Evolutionary conservation across 2,329 filamentous ascomycete species (phyloP).

Genomic region (Didymella glomerata): DNA sequence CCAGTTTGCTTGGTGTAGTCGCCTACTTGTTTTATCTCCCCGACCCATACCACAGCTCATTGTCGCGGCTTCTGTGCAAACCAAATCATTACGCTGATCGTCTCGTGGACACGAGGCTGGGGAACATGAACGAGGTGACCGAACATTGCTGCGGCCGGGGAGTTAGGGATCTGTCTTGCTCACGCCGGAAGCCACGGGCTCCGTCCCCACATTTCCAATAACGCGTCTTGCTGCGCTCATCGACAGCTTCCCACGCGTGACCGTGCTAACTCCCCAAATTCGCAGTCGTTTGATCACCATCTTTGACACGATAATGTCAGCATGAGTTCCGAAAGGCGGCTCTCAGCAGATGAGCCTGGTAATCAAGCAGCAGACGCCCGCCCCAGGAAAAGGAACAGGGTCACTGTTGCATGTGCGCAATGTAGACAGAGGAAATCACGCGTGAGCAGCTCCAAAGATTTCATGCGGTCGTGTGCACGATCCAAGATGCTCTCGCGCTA

Average conservation of each 20-base stretch:
- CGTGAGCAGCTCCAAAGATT: background rate
- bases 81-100: no score
- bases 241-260: background rate
- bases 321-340: background rate
- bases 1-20: no score
- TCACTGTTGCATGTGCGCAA: background rate
- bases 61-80: no score
- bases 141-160: no score
- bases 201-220: no score
- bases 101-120: no score
- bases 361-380: background rate
- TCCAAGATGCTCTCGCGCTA: background rate
- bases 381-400: background rate
- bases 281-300: background rate
- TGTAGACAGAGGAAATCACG: background rate
- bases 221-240: background rate
- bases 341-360: background rate
- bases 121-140: no score
- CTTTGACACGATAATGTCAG: background rate
- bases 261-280: background rate
- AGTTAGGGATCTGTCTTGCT: background rate
- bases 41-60: no score
- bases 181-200: background rate
- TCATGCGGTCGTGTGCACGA: background rate
- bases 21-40: no score